Evolutionary conservation across 257 asterid genomes (phyloP), one percentile per base, ranked within the genome.

Genomic region (Paulownia fortunei): DNA sequence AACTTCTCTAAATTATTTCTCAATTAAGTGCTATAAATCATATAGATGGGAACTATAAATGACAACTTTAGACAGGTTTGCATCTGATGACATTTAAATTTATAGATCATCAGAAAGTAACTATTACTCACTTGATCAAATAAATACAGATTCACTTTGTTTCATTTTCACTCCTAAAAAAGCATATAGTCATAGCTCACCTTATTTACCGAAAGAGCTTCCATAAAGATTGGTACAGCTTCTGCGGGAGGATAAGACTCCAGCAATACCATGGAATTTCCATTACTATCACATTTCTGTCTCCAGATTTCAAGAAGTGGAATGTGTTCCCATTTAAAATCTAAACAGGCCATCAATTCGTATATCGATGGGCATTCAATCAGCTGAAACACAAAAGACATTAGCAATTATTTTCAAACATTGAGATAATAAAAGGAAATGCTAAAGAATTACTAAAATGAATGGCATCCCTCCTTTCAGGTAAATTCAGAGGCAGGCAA

Each of bases 361-460:
- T 95, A 95, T 75, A 95, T 87, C 13, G 99, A 95, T 32, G 99
- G 96, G 82, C 99, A 93, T 79, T 95, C 99, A 65, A 95, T 87
- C 86, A 93, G 87, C 99, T 95, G 98, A 83, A 88, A 84, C 65
- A 66, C 42, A 81, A 21, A 79, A 65, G 41, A 72, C 2, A 65
- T 19, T 52, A 65, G 39, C 44, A 26, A 80, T 47, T 23, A 74
- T 23, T 74, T 23, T 64, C 73, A 47, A 37, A 68, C 8, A 69
- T 72, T 12, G 24, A 74, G 52, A 34, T 23, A 75, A 67, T 11
- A 5, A 1, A 10, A 63, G 27, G n/a, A 34, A 6, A 55, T 30
- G 41, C 9, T 49, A 26, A 52, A 44, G 15, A 77, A 44, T 27
- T 44, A 15, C 26, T 2, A 54, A 11, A 41, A 37, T 18, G 6